These are phyloP conservation scores for Pterula multifida DNA, from an alignment of 1,284 basidiomycete genomes.

Conservation along the genomic window DNA sequence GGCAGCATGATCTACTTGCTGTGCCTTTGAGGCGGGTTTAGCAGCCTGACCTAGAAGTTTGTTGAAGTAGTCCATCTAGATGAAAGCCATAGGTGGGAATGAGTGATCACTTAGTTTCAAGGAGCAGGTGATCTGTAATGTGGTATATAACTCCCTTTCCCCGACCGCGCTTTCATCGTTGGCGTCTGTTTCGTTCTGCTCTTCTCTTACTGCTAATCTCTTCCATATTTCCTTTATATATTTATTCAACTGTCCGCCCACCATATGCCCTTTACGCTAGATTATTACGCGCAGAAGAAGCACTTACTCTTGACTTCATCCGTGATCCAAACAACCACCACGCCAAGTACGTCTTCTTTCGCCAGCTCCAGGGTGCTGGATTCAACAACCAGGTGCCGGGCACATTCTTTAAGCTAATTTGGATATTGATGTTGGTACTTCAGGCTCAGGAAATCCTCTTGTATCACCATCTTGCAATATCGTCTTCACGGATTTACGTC, in stretches of 20 bases:
- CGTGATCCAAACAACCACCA: slow-evolving; percentile 15
- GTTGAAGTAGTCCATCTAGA: slow-evolving; percentile 69
- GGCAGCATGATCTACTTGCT: slow-evolving; percentile 44
- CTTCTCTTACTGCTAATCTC: not conserved
- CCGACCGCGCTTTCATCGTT: not conserved
- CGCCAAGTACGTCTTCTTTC: slow-evolving; percentile 26
- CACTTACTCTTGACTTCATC: slow-evolving; percentile 16
- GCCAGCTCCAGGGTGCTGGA: slow-evolving; percentile 30
- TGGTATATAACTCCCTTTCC: not conserved
- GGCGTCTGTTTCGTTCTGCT: not conserved
- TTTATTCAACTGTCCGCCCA: slow-evolving; percentile 20
- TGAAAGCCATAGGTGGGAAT: not conserved
- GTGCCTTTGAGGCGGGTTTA: slow-evolving; percentile 37
- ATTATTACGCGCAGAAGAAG: slow-evolving; percentile 16
- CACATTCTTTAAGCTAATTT: slow-evolving; percentile 1
- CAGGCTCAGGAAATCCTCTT: slow-evolving; percentile 32
- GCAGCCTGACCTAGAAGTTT: slow-evolving; percentile 54
- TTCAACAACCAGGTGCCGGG: slow-evolving; percentile 34
- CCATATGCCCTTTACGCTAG: slow-evolving; percentile 21
- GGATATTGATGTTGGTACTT: no score
- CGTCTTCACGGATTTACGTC: slow-evolving; percentile 24
- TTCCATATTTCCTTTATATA: slow-evolving; percentile 9
- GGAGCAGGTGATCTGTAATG: not conserved
- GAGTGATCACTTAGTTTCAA: not conserved
- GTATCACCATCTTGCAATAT: slow-evolving; percentile 28